These are phyloP conservation scores for Plenodomus lindquistii DNA, from an alignment of 2,329 filamentous ascomycete genomes.

Conservation along the genomic window DNA sequence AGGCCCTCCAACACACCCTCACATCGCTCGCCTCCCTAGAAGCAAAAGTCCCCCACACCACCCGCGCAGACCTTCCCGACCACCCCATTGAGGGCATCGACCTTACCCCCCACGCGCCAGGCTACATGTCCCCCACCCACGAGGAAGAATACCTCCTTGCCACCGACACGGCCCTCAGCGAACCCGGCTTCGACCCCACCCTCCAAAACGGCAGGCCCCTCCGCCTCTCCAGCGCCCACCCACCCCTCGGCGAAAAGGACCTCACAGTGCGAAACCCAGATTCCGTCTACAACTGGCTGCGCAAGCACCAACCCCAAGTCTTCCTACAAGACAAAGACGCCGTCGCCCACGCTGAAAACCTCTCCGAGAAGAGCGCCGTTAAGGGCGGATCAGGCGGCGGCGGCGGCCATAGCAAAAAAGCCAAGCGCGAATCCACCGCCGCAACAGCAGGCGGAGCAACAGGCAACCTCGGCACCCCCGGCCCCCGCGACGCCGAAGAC, in stretches of 20 bases:
- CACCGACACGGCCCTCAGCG: conserved; percentile 59
- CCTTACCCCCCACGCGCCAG: conserved; percentile 61
- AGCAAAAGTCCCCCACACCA: conserved; percentile 47
- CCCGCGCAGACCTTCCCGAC: conserved; percentile 35
- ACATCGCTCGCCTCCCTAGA: conserved; percentile 46
- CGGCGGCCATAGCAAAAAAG: conserved; percentile 19
- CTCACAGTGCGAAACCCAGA: conserved; percentile 75
- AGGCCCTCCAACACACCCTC: conserved; percentile 24
- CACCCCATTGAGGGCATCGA: conserved; percentile 47
- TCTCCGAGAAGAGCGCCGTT: conserved; percentile 38
- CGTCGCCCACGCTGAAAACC: conserved; percentile 40
- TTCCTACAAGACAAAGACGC: conserved; percentile 74
- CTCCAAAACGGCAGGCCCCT: conserved; percentile 45
- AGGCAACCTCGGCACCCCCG: conserved; percentile 27
- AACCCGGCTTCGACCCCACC: conserved; percentile 58
- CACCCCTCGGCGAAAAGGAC: conserved; percentile 52
- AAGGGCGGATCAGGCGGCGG: conserved; percentile 26
- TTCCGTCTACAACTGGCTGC: conserved; percentile 94
- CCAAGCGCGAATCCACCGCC: conserved; percentile 37
- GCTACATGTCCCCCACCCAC: conserved; percentile 70
- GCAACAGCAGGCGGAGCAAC: conserved; percentile 22
- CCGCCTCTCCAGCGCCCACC: conserved; percentile 45
- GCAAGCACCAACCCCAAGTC: conserved; percentile 79
- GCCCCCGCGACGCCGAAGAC: conserved; percentile 46
- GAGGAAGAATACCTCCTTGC: conserved; percentile 74